These are phyloP conservation scores for Calocybe indica DNA, from an alignment of 768 basidiomycete genomes.

Conservation along the genomic window DNA sequence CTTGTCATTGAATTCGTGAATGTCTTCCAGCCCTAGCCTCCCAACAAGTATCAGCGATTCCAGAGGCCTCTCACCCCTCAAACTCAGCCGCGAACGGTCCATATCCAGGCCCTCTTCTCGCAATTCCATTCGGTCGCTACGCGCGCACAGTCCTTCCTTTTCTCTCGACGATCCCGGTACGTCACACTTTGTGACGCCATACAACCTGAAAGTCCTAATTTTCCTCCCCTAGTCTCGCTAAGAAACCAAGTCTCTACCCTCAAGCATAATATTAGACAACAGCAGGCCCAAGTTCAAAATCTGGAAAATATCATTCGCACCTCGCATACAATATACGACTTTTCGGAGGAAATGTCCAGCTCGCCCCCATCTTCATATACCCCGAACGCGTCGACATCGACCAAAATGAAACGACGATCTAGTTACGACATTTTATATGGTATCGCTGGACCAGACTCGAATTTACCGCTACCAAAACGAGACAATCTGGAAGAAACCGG, in stretches of 20 bases:
- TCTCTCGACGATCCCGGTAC: conserved; percentile 63
- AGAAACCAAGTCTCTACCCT: conserved; percentile 77
- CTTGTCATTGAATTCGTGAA: conserved; percentile 15
- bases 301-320: conserved; percentile 66
- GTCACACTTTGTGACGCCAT: conserved; percentile 11
- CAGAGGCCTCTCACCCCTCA: conserved; percentile 22
- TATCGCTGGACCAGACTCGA: conserved; percentile 74
- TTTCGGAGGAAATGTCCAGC: conserved; percentile 27
- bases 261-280: conserved; percentile 78
- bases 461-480: conserved; percentile 60
- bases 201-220: not conserved
- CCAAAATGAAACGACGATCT: conserved; percentile 54
- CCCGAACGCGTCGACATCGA: conserved; percentile 23
- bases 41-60: too few relatives aligned
- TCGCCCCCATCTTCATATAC: conserved; percentile 27
- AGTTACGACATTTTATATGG: conserved; percentile 68
- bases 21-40: conserved; percentile 26
- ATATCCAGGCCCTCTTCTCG: conserved; percentile 39
- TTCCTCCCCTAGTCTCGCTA: conserved; percentile 48
- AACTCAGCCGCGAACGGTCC: conserved; percentile 27
- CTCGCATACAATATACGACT: conserved; percentile 54
- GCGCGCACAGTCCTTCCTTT: conserved; percentile 50
- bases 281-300: conserved; percentile 70
- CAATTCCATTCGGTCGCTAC: conserved; percentile 37
- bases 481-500: conserved; percentile 44